phyloP scores from a whole-genome alignment of 805 yeast genomes.

The Pichia rugopelliculosa region DNA sequence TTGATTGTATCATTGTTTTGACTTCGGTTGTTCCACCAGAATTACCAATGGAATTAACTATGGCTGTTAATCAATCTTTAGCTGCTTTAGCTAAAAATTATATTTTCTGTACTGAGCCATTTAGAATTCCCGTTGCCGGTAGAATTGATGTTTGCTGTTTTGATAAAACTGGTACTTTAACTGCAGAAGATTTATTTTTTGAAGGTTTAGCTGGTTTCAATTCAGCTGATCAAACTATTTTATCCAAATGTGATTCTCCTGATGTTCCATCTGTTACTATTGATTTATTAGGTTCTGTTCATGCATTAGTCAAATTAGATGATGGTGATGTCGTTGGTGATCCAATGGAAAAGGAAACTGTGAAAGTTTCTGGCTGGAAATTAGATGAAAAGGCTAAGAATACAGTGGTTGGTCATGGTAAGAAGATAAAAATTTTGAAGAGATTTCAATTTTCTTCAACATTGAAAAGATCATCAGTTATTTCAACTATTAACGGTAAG shows the following conservation, averaged over 20 bases:
- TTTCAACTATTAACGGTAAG: conserved; percentile 48
- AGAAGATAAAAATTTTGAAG: conserved; percentile 64
- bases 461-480: conserved; percentile 87
- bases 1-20: conserved; percentile 91
- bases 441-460: conserved; percentile 97
- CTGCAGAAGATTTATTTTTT: conserved; percentile 92
- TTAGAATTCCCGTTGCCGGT: conserved; percentile 96
- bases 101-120: conserved; percentile 96
- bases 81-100: conserved; percentile 81
- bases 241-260: conserved; percentile 38
- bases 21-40: conserved; percentile 99
- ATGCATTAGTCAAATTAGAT: conserved; percentile 87
- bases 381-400: conserved; percentile 64
- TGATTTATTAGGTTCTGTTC: conserved; percentile 85
- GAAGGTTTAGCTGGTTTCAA: conserved; percentile 91
- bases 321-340: conserved; percentile 98
- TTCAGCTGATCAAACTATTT: conserved; percentile 42
- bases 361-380: conserved; percentile 79
- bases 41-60: conserved; percentile 96
- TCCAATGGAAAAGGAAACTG: conserved; percentile 97
- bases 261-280: conserved; percentile 67
- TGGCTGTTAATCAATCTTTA: conserved; percentile 93
- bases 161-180: conserved; percentile 96
- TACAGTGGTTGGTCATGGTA: conserved; percentile 40
- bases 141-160: conserved; percentile 97